Conservation (phyloP, 1,284 basidiomycete genomes). For the Puccinia triticina region DNA sequence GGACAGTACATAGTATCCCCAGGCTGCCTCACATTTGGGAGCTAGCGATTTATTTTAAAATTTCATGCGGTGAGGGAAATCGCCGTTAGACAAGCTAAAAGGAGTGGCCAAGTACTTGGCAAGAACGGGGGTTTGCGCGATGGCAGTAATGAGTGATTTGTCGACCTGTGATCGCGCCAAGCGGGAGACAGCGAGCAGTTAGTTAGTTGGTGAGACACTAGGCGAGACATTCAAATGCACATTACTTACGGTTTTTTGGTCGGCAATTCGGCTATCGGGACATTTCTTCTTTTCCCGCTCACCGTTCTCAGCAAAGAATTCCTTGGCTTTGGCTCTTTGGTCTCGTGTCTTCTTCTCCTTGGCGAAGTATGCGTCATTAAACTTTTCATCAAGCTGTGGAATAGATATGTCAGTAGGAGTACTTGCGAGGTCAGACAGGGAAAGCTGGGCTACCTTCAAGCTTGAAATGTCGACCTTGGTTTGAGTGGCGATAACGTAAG, state of each 20-base stretch:
- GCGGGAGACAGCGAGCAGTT: not conserved
- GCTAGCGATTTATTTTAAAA: constrained; percentile 69
- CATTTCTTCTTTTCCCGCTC: constrained; percentile 88
- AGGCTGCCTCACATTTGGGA: too few species aligned
- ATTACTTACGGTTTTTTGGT: constrained; percentile 73
- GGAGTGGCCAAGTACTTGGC: constrained; percentile 90
- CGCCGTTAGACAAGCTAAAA: constrained; percentile 94
- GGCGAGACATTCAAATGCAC: not conserved
- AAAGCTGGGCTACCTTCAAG: constrained; percentile 68
- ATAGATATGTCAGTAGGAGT: constrained; percentile 24
- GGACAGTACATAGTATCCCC: too few species aligned
- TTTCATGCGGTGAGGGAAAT: constrained; percentile 79
- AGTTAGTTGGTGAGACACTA: constrained; percentile 1
- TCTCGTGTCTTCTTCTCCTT: constrained; percentile 72
- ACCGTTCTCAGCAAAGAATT: constrained; percentile 94
- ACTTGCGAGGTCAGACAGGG: constrained; percentile 44
- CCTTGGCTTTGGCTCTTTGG: constrained; percentile 80
- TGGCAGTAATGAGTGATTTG: constrained; percentile 76
- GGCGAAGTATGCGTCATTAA: constrained; percentile 93
- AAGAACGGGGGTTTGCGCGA: constrained; percentile 91
- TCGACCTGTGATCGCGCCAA: constrained; percentile 66
- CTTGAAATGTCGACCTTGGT: constrained; percentile 85
- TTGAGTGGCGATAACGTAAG: constrained; percentile 97
- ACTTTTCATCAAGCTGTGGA: constrained; percentile 67
- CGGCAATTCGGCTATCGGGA: constrained; percentile 83